Evolutionary conservation across 2,329 filamentous ascomycete genomes (phyloP).

Genomic region (Akanthomyces lecanii): DNA sequence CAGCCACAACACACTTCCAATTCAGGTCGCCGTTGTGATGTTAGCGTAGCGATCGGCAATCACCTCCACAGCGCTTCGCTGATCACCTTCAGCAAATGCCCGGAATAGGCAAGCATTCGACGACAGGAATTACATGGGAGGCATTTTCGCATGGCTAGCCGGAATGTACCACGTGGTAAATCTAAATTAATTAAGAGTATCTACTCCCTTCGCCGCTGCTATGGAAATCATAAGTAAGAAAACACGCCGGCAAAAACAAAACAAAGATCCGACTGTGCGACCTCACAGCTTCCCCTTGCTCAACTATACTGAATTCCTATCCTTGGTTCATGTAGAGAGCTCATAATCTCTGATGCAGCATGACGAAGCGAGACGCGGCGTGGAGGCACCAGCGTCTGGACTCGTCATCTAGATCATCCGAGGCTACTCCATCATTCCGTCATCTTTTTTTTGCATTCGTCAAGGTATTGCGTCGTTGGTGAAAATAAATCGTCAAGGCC

Average conservation of each 20-base stretch:
- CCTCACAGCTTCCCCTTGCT: background rate
- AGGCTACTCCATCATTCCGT: background rate
- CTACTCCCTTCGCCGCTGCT: slow-evolving; percentile 16
- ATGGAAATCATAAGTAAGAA: slow-evolving; percentile 12
- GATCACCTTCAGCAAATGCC: background rate
- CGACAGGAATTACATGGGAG: background rate
- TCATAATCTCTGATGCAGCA: background rate
- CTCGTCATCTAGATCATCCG: background rate
- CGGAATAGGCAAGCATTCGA: background rate
- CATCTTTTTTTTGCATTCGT: slow-evolving; percentile 11
- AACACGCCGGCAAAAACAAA: slow-evolving; percentile 11
- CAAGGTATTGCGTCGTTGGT: slow-evolving; percentile 15
- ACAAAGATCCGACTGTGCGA: slow-evolving; percentile 4
- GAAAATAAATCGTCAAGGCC: slow-evolving; percentile 13
- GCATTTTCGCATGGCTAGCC: no score
- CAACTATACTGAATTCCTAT: background rate
- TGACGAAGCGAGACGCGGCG: background rate
- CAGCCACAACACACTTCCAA: slow-evolving; percentile 4
- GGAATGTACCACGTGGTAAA: background rate
- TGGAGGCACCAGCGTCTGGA: background rate
- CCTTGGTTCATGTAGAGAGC: background rate
- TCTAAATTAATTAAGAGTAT: slow-evolving; percentile 16
- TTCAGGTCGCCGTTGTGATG: background rate
- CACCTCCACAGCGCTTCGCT: slow-evolving; percentile 6
- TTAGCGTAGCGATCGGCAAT: slow-evolving; percentile 11